phyloP scores from a whole-genome alignment of 2,329 filamentous ascomycete genomes.

The Nigrospora sphaerica region DNA sequence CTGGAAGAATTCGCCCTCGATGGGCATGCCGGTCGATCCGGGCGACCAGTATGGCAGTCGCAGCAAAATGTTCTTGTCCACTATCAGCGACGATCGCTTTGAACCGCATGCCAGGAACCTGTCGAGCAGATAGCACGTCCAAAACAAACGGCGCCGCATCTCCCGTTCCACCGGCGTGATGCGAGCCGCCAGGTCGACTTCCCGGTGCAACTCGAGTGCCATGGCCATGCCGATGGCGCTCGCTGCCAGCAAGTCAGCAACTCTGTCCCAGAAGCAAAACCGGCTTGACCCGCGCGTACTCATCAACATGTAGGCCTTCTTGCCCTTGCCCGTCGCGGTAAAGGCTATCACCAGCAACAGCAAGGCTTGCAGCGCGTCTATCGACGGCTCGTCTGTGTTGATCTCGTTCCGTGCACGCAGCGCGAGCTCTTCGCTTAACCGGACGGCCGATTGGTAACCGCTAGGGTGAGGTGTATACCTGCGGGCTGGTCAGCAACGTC shows the following conservation, averaged over 20 bases:
- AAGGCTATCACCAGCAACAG: conserved; percentile 70
- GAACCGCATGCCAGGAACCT: conserved; percentile 78
- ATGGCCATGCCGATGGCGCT: conserved; percentile 76
- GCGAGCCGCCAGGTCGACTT: conserved; percentile 56
- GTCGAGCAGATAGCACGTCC: conserved; percentile 83
- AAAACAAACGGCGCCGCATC: conserved; percentile 73
- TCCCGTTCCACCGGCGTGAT: conserved; percentile 65
- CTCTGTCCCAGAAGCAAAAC: background rate
- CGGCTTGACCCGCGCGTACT: conserved; percentile 39
- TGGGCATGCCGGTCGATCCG: conserved; percentile 49
- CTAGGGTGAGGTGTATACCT: conserved; percentile 65
- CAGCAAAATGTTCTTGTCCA: conserved; percentile 68
- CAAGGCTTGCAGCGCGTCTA: conserved; percentile 70
- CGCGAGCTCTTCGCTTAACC: conserved; percentile 66
- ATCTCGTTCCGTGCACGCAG: conserved; percentile 61
- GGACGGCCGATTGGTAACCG: conserved; percentile 60
- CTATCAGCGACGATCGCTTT: conserved; percentile 71
- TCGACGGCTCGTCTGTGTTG: conserved; percentile 73
- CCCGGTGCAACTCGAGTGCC: conserved; percentile 73
- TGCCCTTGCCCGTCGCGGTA: conserved; percentile 71
- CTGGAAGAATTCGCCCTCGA: conserved; percentile 77
- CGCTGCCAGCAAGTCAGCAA: conserved; percentile 41
- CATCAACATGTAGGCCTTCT: conserved; percentile 81
- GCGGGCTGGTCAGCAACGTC: conserved; percentile 10
- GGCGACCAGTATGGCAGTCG: conserved; percentile 70